phyloP scores from a whole-genome alignment of 345 rosid genomes.

The Mallotus nudiflorus region DNA sequence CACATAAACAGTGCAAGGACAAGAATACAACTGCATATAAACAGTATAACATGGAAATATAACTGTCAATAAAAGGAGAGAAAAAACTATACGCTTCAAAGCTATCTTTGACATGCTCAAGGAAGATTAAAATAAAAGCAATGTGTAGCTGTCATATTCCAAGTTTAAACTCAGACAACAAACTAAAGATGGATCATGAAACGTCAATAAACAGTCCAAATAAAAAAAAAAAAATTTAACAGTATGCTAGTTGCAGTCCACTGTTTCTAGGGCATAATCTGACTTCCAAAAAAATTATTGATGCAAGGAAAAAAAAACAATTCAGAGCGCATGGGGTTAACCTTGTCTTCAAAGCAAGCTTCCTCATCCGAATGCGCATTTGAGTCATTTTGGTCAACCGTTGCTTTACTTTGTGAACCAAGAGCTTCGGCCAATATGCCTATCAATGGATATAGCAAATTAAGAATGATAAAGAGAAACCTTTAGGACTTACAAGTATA shows the following conservation, averaged over 20 bases:
- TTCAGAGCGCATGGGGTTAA: slow-evolving; percentile 22
- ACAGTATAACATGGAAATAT: too few species aligned
- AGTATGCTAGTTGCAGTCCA: not conserved
- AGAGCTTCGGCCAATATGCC: slow-evolving; percentile 92
- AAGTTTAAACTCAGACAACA: not conserved
- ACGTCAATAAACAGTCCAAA: not conserved
- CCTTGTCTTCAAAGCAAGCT: slow-evolving; percentile 88
- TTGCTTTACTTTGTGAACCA: slow-evolving; percentile 87
- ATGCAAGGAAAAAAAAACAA: not conserved
- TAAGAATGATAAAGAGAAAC: not conserved
- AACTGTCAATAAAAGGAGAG: not conserved
- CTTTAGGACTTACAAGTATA: not conserved
- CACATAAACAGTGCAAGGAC: not conserved
- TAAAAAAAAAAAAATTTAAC: not conserved
- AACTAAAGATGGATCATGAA: not conserved
- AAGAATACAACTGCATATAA: not conserved
- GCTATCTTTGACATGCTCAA: not conserved
- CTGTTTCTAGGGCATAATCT: not conserved
- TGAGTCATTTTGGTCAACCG: slow-evolving; percentile 97
- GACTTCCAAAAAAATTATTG: not conserved
- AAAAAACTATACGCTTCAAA: not conserved
- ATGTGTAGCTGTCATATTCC: not conserved
- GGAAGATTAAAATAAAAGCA: not conserved
- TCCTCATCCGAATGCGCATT: slow-evolving; percentile 96
- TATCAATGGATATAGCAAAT: slow-evolving; percentile 21